Base-by-base conservation (phyloP, 2,329 filamentous ascomycete genomes). In the Lachnellula subtilissima region DNA sequence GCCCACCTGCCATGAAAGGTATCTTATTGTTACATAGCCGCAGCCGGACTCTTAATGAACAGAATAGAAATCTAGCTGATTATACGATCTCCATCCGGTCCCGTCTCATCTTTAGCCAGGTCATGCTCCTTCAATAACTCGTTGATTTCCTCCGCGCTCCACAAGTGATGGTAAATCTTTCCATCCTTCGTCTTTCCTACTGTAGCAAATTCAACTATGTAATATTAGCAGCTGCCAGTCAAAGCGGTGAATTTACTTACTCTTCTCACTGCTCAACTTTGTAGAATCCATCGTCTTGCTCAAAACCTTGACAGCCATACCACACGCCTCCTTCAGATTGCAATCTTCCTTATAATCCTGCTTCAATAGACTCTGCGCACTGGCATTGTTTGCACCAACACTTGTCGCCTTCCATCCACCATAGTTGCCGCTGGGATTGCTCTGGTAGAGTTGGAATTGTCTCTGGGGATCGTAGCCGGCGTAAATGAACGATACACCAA, bases 211-310 rank as follows among this genome's bases (percentile, higher is more conserved):
- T 99, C 94, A 71, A 99, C 92, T 97, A 66, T 42, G 17, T 37
- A 53, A 14, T 2, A 48, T 70, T 63, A 69, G 63, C 46, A 54
- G 28, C 12, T 45, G 17, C 19, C 23, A 32, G 9, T 15, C 8
- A 15, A 12, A 45, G 17, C 39, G 23, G 40, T 32, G 32, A 15
- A 42, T 19, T 23, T 45, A 80, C 89, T 74, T 77, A 96, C 92
- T 96, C 84, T 99, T 99, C 82, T 99, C 94, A 71, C 91, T 96
- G 79, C 91, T 97, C 71, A 99, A 77, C 81, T 97, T 99, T 53
- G 93, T 97, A 54, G 92, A 96, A 74, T 99, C 94, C 95, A 99
- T 99, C 5, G 94, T 99, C 86, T 99, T 99, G 83, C 94, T 97
- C 64, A 99, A 77, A 61, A 99, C 94, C 83, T 99, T 99, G 73